Conservation (phyloP, 208 protist genomes). For the Angomonas deanei region DNA sequence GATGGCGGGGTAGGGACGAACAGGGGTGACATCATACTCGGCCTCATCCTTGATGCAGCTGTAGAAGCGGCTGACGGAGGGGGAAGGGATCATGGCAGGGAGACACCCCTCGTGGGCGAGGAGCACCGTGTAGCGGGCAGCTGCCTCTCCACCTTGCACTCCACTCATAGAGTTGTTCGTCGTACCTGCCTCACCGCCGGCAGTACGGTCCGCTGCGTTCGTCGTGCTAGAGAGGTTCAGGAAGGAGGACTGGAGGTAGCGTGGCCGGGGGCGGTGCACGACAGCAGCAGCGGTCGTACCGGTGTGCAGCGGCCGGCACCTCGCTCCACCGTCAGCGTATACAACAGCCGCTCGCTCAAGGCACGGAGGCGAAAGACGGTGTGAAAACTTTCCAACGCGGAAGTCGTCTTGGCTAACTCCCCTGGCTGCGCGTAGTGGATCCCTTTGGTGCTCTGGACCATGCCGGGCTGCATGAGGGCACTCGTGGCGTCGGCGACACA, state of each 20-base stretch:
- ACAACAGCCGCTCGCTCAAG: constrained; percentile 54
- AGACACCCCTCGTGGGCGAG: constrained; percentile 57
- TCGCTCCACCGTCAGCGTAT: constrained; percentile 67
- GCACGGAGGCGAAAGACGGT: constrained; percentile 48
- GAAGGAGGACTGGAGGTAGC: neutral
- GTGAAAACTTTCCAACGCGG: constrained; percentile 70
- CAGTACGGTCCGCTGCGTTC: neutral
- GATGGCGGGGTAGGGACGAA: constrained; percentile 21
- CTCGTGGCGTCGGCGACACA: constrained; percentile 57
- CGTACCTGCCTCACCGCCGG: neutral
- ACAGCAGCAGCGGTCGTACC: constrained; percentile 70
- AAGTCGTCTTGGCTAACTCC: constrained; percentile 56
- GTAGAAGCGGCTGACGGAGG: constrained; percentile 46
- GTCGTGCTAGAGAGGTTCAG: neutral
- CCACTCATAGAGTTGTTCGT: too few relatives aligned
- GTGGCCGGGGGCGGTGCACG: constrained; percentile 33
- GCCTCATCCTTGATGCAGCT: constrained; percentile 64
- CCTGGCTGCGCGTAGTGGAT: constrained; percentile 71
- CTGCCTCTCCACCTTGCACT: constrained; percentile 21
- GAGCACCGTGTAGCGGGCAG: constrained; percentile 48
- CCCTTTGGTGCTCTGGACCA: constrained; percentile 72
- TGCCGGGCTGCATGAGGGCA: constrained; percentile 79
- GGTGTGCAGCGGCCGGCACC: constrained; percentile 38
- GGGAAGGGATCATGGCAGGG: constrained; percentile 15
- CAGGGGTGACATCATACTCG: constrained; percentile 36